Percentiles rank a stretch among this genome's conserved stretches.
Evolutionary conservation across 2,329 filamentous ascomycete genomes (phyloP).

Genomic region (Colletotrichum karsti): DNA sequence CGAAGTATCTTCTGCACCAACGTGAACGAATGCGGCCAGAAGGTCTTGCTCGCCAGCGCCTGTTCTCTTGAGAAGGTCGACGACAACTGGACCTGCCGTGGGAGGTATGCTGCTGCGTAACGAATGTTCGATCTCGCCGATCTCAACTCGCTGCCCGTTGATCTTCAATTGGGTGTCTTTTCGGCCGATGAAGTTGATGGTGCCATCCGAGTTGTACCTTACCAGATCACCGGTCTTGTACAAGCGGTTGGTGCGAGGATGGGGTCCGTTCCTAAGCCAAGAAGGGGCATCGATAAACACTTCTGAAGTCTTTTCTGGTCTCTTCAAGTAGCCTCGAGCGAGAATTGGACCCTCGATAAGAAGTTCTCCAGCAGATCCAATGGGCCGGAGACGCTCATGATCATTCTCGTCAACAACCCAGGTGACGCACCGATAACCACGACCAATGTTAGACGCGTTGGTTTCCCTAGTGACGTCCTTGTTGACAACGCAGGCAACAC

Average conservation of each 20-base stretch:
- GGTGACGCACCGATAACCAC: conserved; percentile 18
- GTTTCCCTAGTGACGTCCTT: conserved; percentile 6
- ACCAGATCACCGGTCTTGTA: conserved; percentile 37
- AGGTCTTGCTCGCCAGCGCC: background rate
- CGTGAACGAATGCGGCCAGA: conserved; percentile 1
- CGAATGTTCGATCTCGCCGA: conserved; percentile 43
- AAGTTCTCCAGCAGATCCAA: conserved; percentile 33
- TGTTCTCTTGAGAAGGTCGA: background rate
- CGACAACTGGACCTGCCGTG: background rate
- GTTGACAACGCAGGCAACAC: conserved; percentile 5
- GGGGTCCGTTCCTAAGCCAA: conserved; percentile 30
- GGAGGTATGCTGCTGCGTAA: conserved; percentile 34
- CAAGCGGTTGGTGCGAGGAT: conserved; percentile 31
- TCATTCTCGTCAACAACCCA: conserved; percentile 33
- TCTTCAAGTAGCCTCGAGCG: background rate
- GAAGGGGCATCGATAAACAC: conserved; percentile 8
- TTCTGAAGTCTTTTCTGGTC: background rate
- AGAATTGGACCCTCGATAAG: conserved; percentile 29
- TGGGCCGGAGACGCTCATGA: conserved; percentile 26
- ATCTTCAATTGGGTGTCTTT: conserved; percentile 42
- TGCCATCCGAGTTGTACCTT: conserved; percentile 34
- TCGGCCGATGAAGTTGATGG: conserved; percentile 34
- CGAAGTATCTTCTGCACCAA: background rate
- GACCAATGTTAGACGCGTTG: conserved; percentile 31
- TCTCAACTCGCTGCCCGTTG: conserved; percentile 41